These are phyloP conservation scores for Chlorella vulgaris DNA, from an alignment of 139 green algal species.

Conservation along the genomic window DNA sequence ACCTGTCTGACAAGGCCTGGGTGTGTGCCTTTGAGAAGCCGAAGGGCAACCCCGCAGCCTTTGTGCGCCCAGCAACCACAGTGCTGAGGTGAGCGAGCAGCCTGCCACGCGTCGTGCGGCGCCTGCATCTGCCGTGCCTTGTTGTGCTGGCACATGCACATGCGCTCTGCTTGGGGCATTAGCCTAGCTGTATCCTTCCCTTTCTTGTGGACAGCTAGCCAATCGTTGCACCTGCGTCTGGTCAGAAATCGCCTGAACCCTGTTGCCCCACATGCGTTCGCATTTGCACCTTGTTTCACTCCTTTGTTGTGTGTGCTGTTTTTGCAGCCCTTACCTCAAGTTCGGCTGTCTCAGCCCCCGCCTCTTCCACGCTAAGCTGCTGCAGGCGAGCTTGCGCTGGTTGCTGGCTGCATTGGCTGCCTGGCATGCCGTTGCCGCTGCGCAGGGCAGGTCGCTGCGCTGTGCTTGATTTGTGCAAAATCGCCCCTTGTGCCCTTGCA, in stretches of 20 bases:
- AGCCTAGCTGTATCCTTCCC: neutral
- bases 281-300: neutral
- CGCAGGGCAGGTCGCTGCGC: no score
- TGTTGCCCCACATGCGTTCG: neutral
- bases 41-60: slow-evolving; percentile 81
- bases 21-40: slow-evolving; percentile 89
- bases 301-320: neutral
- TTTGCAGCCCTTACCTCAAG: slow-evolving; percentile 81
- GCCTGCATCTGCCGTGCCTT: no score
- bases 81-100: slow-evolving; percentile 63
- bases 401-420: neutral
- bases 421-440: no score
- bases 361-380: slow-evolving; percentile 54
- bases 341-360: slow-evolving; percentile 67
- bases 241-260: neutral
- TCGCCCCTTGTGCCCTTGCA: neutral
- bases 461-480: no score
- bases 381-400: slow-evolving; percentile 19
- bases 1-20: slow-evolving; percentile 66
- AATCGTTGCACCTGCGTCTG: no score
- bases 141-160: neutral
- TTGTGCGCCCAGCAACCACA: slow-evolving; percentile 79
- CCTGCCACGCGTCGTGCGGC: no score
- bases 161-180: neutral
- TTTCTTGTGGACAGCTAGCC: no score